Conservation (phyloP, 192 early-diverging fungal genomes). For the Gryganskiella cystojenkinii region DNA sequence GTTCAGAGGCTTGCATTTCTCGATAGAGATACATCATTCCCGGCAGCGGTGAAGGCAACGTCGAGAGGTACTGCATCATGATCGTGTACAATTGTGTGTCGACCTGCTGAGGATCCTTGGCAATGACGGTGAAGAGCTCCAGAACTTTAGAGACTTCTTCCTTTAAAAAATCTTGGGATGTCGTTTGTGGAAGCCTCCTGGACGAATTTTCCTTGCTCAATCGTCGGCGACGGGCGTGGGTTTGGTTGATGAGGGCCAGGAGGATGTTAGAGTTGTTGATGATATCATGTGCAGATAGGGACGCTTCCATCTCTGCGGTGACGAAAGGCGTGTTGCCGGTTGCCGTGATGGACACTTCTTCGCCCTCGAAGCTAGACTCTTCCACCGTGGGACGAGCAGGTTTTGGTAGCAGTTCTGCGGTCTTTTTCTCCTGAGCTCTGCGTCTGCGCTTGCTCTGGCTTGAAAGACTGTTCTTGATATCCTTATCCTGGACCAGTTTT, state of each 20-base stretch:
- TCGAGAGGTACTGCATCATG: constrained; percentile 52
- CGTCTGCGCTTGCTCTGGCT: background rate
- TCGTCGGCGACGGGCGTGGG: constrained; percentile 1
- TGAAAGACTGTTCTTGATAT: background rate
- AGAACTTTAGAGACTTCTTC: constrained; percentile 43
- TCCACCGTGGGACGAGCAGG: no score
- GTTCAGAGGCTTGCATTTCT: constrained; percentile 24
- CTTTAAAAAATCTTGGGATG: constrained; percentile 34
- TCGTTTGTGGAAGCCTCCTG: no score
- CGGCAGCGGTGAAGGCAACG: constrained; percentile 35
- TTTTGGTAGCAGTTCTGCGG: no score
- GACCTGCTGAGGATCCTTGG: constrained; percentile 12
- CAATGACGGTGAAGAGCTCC: constrained; percentile 43
- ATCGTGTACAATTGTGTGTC: constrained; percentile 45
- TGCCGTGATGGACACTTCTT: background rate
- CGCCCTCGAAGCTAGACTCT: no score
- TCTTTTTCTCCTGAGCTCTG: background rate
- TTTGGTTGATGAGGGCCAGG: constrained; percentile 39
- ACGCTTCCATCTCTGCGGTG: background rate
- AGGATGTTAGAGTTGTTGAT: constrained; percentile 39
- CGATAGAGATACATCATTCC: constrained; percentile 49
- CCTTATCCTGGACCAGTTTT: background rate
- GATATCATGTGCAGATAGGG: constrained; percentile 7
- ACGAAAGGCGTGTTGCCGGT: background rate
- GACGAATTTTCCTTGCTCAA: background rate